Percentiles rank a stretch among this genome's conserved stretches.
These are phyloP conservation scores for Cubamyces sp. DNA, from an alignment of 768 basidiomycete genomes.

Conservation along the genomic window DNA sequence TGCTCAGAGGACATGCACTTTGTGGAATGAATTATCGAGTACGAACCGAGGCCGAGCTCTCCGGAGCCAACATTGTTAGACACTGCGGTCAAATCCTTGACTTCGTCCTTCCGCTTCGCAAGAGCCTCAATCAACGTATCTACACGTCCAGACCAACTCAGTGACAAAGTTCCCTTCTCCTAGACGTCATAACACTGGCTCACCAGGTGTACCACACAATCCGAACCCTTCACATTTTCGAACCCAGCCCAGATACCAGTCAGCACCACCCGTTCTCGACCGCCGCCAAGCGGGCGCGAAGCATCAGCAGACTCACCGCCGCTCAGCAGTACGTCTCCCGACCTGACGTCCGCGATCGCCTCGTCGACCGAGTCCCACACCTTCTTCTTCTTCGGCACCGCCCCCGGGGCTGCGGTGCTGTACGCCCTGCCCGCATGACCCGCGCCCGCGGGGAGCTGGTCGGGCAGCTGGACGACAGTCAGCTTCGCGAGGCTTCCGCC, in stretches of 20 bases:
- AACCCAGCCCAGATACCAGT: constrained; percentile 8
- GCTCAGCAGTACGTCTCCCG: constrained; percentile 76
- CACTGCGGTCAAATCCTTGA: constrained; percentile 77
- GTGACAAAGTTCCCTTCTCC: no score
- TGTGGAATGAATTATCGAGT: neutral
- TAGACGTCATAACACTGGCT: constrained; percentile 16
- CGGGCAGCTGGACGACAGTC: constrained; percentile 3
- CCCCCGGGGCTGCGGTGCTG: constrained; percentile 30
- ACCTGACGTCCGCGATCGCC: constrained; percentile 81
- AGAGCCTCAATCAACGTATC: constrained; percentile 87
- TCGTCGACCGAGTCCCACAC: constrained; percentile 85
- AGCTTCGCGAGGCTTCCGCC: constrained; percentile 15
- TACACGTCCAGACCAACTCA: constrained; percentile 29
- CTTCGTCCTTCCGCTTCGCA: constrained; percentile 71
- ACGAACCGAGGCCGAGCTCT: constrained; percentile 69
- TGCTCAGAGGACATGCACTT: neutral
- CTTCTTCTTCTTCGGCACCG: constrained; percentile 52
- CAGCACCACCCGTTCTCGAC: neutral
- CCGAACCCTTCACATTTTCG: constrained; percentile 86
- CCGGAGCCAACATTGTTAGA: constrained; percentile 86
- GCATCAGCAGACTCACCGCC: constrained; percentile 63
- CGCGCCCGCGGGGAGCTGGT: neutral
- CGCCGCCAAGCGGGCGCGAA: neutral
- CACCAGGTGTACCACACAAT: constrained; percentile 85
- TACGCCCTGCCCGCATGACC: constrained; percentile 20